Evolutionary conservation across 768 basidiomycete genomes (phyloP).

Genomic region (Crassisporium funariophilum): DNA sequence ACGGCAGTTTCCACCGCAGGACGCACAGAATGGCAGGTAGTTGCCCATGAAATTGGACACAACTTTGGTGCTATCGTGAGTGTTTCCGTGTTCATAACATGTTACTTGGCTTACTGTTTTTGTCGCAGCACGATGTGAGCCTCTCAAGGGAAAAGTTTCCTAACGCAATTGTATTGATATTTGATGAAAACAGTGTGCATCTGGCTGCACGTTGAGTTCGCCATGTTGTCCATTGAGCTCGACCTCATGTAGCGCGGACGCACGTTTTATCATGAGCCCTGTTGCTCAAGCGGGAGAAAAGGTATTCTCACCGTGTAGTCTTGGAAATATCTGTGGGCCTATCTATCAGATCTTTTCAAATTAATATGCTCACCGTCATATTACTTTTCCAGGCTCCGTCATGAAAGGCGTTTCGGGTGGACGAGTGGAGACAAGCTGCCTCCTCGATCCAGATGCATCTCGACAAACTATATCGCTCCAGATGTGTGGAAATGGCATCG

Average conservation of each 20-base stretch:
- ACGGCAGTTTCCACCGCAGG: conserved; percentile 82
- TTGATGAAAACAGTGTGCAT: conserved; percentile 50
- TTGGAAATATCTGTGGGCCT: conserved; percentile 81
- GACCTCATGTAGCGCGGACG: conserved; percentile 61
- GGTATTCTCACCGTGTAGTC: conserved; percentile 73
- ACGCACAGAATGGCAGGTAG: conserved; percentile 79
- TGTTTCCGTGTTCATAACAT: conserved; percentile 20
- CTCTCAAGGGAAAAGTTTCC: too few relatives aligned
- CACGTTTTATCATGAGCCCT: conserved; percentile 83
- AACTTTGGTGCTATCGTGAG: conserved; percentile 89
- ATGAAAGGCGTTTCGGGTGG: conserved; percentile 50
- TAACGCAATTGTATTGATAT: too few relatives aligned
- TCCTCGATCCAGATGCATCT: conserved; percentile 56
- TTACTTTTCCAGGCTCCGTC: conserved; percentile 52
- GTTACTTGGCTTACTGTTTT: conserved; percentile 12
- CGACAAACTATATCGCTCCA: conserved; percentile 58
- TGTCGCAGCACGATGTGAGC: conserved; percentile 57
- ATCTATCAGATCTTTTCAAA: conserved; percentile 9
- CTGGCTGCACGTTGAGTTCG: conserved; percentile 58
- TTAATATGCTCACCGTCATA: neutral
- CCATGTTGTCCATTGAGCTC: conserved; percentile 72
- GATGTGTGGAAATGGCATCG: conserved; percentile 85
- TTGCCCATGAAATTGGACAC: conserved; percentile 83
- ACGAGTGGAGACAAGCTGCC: conserved; percentile 63
- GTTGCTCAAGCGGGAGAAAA: conserved; percentile 65